Base-by-base conservation (phyloP, 2,329 filamentous ascomycete species). In the Apiospora arundinis region DNA sequence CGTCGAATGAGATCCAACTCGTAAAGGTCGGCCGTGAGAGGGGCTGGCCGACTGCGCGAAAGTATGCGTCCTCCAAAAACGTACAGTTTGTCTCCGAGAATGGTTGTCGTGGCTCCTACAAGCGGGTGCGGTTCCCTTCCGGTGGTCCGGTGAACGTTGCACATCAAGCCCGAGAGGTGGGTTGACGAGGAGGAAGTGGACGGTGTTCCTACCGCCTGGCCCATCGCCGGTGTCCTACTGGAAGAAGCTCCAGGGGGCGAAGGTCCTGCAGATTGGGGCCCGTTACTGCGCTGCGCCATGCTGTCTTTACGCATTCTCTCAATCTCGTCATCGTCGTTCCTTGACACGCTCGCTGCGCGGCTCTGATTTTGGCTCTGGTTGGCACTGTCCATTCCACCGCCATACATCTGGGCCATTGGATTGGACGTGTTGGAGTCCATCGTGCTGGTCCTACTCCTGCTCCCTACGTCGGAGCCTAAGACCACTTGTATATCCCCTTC, bases 11-110 rank as follows among this genome's bases (percentile, higher is more conserved):
- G 87, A 80, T 99, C 95, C 70, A 99, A 85, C 81, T 98, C 95
- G 82, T 97, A 98, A 72, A 99, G 85, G 78, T 98, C 94, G 7
- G 95, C 92, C 0, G 95, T 98, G 73, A 99, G 85, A 68, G 94
- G 92, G 7, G 88, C 86, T 11, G 95, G 94, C 70, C 93, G 90
- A 74, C 91, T 95, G 75, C 94, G 87, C 18, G 96, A 98, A 69
- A 98, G 84, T 76, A 97, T 91, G 69, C 95, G 89, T 9, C 96
- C 96, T 66, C 96, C 96, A 84, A 98, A 99, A 4, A 98, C 95
- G 80, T 97, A 99, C 28, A 99, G 87, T 81, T 97, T 98, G 82
- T 99, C 96, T 40, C 95, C 96, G 1, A 99, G 82, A 67, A 98
- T 93, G 0, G 96, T 98, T 0, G 96, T 98, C 0, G 96, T 98